phyloP scores from a whole-genome alignment of 2,329 filamentous ascomycete genomes.

The Chlorencoelia australis region DNA sequence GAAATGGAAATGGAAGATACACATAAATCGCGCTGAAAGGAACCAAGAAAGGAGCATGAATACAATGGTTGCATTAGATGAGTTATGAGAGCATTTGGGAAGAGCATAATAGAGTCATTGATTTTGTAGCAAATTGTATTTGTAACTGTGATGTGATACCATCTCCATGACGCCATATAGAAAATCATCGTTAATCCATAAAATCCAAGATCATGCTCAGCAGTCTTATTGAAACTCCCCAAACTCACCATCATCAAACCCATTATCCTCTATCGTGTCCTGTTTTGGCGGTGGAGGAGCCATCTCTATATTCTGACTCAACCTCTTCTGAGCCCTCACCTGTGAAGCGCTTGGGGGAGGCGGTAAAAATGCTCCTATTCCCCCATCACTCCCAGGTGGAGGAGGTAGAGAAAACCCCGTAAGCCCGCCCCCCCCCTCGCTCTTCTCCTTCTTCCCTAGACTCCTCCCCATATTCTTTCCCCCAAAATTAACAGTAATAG shows the following conservation, averaged over 20 bases:
- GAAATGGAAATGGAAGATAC: neutral
- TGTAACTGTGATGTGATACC: neutral
- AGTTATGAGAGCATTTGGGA: neutral
- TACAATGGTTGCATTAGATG: neutral
- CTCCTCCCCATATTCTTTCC: slow-evolving; percentile 33
- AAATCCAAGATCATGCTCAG: neutral
- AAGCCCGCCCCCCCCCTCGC: slow-evolving; percentile 17
- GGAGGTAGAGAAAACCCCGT: slow-evolving; percentile 57
- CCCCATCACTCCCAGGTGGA: slow-evolving; percentile 41
- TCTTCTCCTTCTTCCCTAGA: slow-evolving; percentile 12
- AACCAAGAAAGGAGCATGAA: neutral
- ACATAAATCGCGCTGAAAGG: neutral
- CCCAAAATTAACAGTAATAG: slow-evolving; percentile 70
- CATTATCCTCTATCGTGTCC: slow-evolving; percentile 47
- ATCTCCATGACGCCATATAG: neutral
- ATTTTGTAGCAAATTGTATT: neutral
- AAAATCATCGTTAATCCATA: neutral
- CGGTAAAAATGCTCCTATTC: slow-evolving; percentile 41
- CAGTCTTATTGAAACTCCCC: slow-evolving; percentile 56
- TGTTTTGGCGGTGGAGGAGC: slow-evolving; percentile 25
- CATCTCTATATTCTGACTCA: slow-evolving; percentile 40
- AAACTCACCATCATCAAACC: slow-evolving; percentile 82
- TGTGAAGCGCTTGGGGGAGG: slow-evolving; percentile 56
- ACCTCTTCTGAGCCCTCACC: slow-evolving; percentile 49
- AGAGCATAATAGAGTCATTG: neutral